Percentiles rank a stretch among this genome's conserved stretches.
These are phyloP conservation scores for Colletotrichum agaves DNA, from an alignment of 2,329 filamentous ascomycete genomes.

Conservation along the genomic window DNA sequence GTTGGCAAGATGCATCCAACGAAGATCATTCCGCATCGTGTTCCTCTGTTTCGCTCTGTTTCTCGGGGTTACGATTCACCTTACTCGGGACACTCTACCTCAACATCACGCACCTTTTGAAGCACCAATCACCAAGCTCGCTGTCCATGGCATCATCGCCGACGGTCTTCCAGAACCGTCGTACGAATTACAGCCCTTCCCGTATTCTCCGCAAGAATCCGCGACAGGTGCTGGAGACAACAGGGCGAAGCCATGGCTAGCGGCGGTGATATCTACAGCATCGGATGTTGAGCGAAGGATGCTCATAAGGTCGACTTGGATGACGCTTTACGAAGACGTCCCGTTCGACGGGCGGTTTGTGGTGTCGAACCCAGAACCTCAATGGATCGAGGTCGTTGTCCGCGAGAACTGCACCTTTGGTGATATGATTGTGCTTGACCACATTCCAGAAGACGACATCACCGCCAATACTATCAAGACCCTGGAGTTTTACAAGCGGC, in stretches of 20 bases:
- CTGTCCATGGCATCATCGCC: slow-evolving; percentile 34
- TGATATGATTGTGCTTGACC: slow-evolving; percentile 48
- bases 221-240: neutral
- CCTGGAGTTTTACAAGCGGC: slow-evolving; percentile 47
- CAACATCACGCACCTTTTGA: slow-evolving; percentile 31
- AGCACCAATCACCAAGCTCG: slow-evolving; percentile 24
- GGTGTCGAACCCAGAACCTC: slow-evolving; percentile 44
- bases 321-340: slow-evolving; percentile 44
- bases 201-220: slow-evolving; percentile 40
- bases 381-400: slow-evolving; percentile 42
- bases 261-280: slow-evolving; percentile 45
- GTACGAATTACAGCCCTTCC: slow-evolving; percentile 42
- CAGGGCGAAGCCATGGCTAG: slow-evolving; percentile 43
- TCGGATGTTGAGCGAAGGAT: slow-evolving; percentile 44
- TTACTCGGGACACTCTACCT: slow-evolving; percentile 9
- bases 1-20: slow-evolving; percentile 19
- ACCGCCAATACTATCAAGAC: slow-evolving; percentile 49
- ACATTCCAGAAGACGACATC: slow-evolving; percentile 45
- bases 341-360: slow-evolving; percentile 47
- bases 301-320: slow-evolving; percentile 48
- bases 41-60: slow-evolving; percentile 16
- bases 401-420: slow-evolving; percentile 48
- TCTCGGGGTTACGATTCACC: slow-evolving; percentile 13
- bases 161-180: slow-evolving; percentile 16
- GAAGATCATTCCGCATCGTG: slow-evolving; percentile 23